Base-by-base conservation (phyloP, 2,329 filamentous ascomycete genomes). In the Fusarium sororula region DNA sequence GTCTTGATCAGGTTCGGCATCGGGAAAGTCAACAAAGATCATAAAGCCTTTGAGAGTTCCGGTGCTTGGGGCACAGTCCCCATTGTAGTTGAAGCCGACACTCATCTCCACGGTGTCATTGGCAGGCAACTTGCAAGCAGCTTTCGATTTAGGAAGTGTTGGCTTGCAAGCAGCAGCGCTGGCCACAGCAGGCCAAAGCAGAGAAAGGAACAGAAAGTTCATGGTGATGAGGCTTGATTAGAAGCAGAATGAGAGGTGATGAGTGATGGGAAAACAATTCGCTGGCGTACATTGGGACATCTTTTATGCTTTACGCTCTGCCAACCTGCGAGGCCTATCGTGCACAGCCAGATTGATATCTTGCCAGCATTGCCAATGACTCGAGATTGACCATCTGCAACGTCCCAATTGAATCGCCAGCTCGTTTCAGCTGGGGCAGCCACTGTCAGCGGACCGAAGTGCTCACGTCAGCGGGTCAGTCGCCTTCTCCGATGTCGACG, bases 11-110 rank as follows among this genome's bases (percentile, higher is more conserved):
- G 73, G 72, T 18, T 77, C 72, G 6, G 63, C 45, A 44, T 82
- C 81, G 4, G 73, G 58, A 60, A 83, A 83, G 73, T 83, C 82
- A 62, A 84, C 77, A 64, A 83, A 84, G 35, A 84, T 73, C 80
- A 83, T 81, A 59, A 78, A 79, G 12, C 75, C 79, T 9, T 62
- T 70, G 15, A 83, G 66, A 3, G 75, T 76, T 24, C 82, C 82
- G 4, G 72, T 77, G 66, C 78, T 81, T 3, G 82, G 78, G 3
- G 78, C 80, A 64, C 81, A 83, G 63, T 81, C 76, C 15, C 44
- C 44, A 39, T 58, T 66, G 26, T 37, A 53, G 20, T 12, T 14
- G 28, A 63, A 63, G 11, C 62, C 62, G n/a, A 63, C 38, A 24
- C 62, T 63, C 18, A 26, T 13, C 28, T 51, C 45, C 11, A 63